phyloP scores from a whole-genome alignment of 2,329 filamentous ascomycete genomes.

The Neodidymelliopsis sp. region DNA sequence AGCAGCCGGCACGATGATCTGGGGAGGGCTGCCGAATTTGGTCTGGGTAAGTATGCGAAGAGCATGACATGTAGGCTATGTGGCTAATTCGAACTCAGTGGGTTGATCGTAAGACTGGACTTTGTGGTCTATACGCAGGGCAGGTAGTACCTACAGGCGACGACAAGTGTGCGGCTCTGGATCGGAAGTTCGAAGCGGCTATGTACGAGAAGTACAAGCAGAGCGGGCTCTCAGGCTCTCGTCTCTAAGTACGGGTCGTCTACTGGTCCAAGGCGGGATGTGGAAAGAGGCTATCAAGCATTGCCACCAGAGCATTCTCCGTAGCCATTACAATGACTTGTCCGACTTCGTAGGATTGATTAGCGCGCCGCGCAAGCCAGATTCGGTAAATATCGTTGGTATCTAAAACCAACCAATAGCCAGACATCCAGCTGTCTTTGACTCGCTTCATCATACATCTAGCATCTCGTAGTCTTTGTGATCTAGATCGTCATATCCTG shows the following conservation, averaged over 20 bases:
- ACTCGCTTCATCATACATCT: neutral
- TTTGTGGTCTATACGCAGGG: constrained; percentile 40
- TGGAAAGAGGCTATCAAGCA: neutral
- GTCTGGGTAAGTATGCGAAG: constrained; percentile 41
- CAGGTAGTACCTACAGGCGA: constrained; percentile 45
- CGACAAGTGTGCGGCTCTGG: constrained; percentile 20
- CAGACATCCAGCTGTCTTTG: no score
- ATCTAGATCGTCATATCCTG: no score
- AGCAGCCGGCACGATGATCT: constrained; percentile 40
- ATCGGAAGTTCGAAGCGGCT: constrained; percentile 29
- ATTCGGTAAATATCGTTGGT: no score
- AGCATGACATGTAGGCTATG: neutral
- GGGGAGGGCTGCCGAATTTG: constrained; percentile 45
- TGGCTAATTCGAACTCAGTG: constrained; percentile 28
- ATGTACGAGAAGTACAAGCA: constrained; percentile 28
- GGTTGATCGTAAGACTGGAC: constrained; percentile 41
- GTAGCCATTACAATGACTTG: no score
- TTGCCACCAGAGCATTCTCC: no score
- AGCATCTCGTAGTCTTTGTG: neutral
- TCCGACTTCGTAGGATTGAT: no score
- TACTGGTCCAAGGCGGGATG: neutral
- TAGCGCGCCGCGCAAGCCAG: no score
- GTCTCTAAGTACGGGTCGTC: constrained; percentile 1
- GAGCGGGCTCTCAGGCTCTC: constrained; percentile 5
- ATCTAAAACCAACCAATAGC: no score